phyloP scores from a whole-genome alignment of 768 basidiomycete genomes.

The Leccinum arenicola region DNA sequence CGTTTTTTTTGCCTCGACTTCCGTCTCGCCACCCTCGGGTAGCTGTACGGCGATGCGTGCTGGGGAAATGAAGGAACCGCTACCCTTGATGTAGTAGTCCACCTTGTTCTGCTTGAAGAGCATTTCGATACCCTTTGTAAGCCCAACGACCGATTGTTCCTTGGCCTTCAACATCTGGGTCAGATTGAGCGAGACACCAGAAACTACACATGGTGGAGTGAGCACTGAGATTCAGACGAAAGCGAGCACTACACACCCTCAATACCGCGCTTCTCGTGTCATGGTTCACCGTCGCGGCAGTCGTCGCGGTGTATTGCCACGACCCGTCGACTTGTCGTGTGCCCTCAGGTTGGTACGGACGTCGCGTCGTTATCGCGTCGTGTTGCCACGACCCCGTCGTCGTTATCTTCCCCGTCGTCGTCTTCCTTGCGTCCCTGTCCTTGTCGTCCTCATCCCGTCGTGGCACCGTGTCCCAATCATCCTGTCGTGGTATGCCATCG shows the following conservation, averaged over 20 bases:
- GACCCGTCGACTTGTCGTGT: no score
- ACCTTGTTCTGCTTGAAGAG: constrained; percentile 98
- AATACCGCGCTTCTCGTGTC: constrained; percentile 88
- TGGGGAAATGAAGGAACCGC: constrained; percentile 82
- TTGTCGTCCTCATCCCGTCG: no score
- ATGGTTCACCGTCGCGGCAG: no score
- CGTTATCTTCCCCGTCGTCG: no score
- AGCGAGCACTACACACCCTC: constrained; percentile 57
- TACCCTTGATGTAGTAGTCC: constrained; percentile 96
- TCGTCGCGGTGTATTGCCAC: no score
- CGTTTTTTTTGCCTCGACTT: constrained; percentile 83
- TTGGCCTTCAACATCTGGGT: constrained; percentile 92
- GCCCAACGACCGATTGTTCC: constrained; percentile 71
- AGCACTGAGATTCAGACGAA: not conserved
- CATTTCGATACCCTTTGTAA: constrained; percentile 91
- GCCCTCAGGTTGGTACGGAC: no score
- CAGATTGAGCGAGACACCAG: constrained; percentile 80
- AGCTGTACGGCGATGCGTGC: no score
- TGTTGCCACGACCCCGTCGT: no score
- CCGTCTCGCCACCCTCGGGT: constrained; percentile 84
- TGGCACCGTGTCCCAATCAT: no score
- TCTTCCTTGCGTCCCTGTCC: no score
- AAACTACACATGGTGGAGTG: constrained; percentile 42
- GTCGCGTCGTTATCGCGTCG: no score
- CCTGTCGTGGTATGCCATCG: no score